These are phyloP conservation scores for Powellomyces hirtus DNA, from an alignment of 192 early-diverging fungal species.

Conservation along the genomic window DNA sequence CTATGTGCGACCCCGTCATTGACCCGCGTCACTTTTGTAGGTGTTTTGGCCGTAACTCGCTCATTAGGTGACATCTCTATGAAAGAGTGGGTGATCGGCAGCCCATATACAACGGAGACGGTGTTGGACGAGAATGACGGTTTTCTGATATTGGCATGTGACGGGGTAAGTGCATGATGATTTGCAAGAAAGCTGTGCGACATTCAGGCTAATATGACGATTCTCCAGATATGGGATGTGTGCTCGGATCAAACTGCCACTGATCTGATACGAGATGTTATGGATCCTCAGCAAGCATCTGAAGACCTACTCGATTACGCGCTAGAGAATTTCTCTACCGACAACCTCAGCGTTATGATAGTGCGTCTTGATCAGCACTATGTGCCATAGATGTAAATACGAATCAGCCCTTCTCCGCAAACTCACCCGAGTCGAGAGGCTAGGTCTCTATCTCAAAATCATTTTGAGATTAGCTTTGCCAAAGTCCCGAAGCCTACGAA, in stretches of 20 bases:
- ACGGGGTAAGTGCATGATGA: constrained; percentile 92
- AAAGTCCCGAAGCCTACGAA: too few species aligned
- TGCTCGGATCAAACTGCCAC: constrained; percentile 93
- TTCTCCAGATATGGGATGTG: constrained; percentile 92
- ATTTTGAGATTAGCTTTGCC: too few species aligned
- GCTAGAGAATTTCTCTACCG: constrained; percentile 87
- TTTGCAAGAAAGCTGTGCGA: too few species aligned
- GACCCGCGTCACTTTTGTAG: too few species aligned
- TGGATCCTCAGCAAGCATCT: constrained; percentile 76
- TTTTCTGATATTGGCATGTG: constrained; percentile 92
- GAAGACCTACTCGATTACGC: constrained; percentile 80
- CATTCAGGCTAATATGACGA: too few species aligned
- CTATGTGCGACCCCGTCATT: too few species aligned
- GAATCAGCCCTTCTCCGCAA: too few species aligned
- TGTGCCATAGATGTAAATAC: too few species aligned
- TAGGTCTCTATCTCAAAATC: too few species aligned
- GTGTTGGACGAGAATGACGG: constrained; percentile 69
- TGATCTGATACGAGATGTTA: constrained; percentile 74
- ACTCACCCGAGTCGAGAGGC: too few species aligned
- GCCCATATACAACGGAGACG: constrained; percentile 94
- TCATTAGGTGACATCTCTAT: constrained; percentile 92
- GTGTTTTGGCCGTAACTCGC: constrained; percentile 93
- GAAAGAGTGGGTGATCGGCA: constrained; percentile 96
- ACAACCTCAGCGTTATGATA: constrained; percentile 89
- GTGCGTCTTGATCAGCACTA: constrained; percentile 32